Evolutionary conservation across 2,329 filamentous ascomycete species (phyloP).

Genomic region (Colletotrichum siamense): DNA sequence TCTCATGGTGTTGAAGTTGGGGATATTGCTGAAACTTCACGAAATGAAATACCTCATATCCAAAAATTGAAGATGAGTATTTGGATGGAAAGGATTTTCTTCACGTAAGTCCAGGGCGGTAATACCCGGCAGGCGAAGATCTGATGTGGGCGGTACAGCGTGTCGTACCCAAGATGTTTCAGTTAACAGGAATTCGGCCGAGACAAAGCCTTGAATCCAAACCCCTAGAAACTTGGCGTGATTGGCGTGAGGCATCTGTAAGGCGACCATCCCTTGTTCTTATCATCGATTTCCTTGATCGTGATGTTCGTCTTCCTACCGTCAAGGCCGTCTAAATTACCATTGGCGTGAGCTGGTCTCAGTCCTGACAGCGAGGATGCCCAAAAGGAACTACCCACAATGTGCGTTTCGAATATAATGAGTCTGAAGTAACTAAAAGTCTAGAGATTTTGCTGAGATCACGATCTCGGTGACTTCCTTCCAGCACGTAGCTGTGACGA

Average conservation of each 20-base stretch:
- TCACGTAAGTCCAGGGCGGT: background rate
- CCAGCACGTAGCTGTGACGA: background rate
- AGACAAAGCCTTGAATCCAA: background rate
- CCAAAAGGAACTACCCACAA: background rate
- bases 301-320: background rate
- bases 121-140: background rate
- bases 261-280: too few species aligned
- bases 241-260: background rate
- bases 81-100: background rate
- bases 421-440: background rate
- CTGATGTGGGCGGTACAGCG: background rate
- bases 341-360: background rate
- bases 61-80: background rate
- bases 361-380: background rate
- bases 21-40: background rate
- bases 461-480: background rate
- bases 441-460: background rate
- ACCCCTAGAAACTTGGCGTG: too few species aligned
- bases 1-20: too few species aligned
- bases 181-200: background rate
- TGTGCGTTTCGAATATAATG: background rate
- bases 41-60: background rate
- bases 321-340: background rate
- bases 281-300: too few species aligned
- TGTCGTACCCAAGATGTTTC: background rate